Base-by-base conservation (phyloP, 257 asterid genomes). In the Jasminum sambac region DNA sequence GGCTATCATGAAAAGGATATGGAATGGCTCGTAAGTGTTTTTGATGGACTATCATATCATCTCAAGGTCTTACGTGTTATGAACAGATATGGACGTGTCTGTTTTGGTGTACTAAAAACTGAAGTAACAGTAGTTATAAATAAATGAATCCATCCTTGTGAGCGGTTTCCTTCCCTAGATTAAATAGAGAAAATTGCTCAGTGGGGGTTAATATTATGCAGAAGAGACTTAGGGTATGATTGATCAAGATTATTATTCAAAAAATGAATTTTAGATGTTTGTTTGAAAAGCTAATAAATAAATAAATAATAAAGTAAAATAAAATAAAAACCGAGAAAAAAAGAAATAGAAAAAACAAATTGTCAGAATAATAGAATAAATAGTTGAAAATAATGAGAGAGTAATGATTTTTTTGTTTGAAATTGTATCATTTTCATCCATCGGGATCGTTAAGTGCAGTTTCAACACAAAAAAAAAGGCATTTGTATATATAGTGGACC, bases 391-490 rank as follows among this genome's bases (percentile, higher is more conserved):
- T 30, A 30, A 30, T 30, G 36, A 30, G 36, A 30, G 36, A 30
- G 4, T 1, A 30, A 30, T 1, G 36, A 1, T 1, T 1, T 30
- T 30, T 30, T 30, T 30, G 36, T 30, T 30, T 30, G 4, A 30
- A 30, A 30, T 30, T 30, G 36, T 30, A 30, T 30, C 36, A 30
- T 23, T 55, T 55, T 7, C 7, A 19, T 6, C 11, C 26, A 23
- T 55, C 8, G 36, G 62, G 36, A 55, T 55, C 34, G 2, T 55
- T 60, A 40, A 37, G 5, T 55, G 43, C 46, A 14, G 26, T 55
- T 67, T 44, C 25, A 17, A 50, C n/a, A 16, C 75, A 38, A 41
- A 38, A 25, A 38, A 41, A 38, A 57, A 38, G 37, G 63, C 55
- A 5, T 7, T 43, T 24, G 14, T 43, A 48, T 69, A 40, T 58